Conservation (phyloP, 2,329 filamentous ascomycete genomes). For the Phialophora chinensis region DNA sequence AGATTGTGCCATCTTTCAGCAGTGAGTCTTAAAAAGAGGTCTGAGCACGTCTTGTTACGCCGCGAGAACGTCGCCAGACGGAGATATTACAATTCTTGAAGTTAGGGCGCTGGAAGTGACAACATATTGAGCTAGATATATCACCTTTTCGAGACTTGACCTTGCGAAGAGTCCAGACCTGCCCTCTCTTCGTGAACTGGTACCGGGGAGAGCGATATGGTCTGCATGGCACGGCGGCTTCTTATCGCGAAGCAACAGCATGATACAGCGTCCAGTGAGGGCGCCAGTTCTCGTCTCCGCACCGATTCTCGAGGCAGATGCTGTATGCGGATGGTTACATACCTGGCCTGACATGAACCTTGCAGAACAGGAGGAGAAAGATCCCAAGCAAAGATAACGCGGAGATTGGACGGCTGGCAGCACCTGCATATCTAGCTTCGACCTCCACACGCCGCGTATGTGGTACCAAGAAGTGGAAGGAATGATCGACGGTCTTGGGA, state of each 20-base stretch:
- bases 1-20: conserved; percentile 10
- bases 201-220: not conserved
- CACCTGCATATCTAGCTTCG: conserved; percentile 11
- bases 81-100: not conserved
- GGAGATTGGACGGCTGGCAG: not conserved
- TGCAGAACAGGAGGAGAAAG: not conserved
- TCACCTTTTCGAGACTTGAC: not conserved
- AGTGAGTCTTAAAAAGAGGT: not conserved
- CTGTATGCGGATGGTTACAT: not conserved
- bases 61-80: not conserved
- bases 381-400: not conserved
- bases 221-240: not conserved
- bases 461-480: conserved; percentile 8
- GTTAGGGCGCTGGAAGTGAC: not conserved
- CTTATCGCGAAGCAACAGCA: not conserved
- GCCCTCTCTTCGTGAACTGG: not conserved
- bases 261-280: not conserved
- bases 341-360: not conserved
- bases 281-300: not conserved
- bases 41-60: not conserved
- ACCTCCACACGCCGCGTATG: not conserved
- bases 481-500: conserved; percentile 1
- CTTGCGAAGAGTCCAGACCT: not conserved
- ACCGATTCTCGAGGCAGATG: not conserved
- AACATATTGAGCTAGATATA: not conserved